Percentiles rank a stretch among this genome's conserved stretches.
Conservation (phyloP, 1,284 basidiomycete genomes). For the Coniferiporia sulphurascens region DNA sequence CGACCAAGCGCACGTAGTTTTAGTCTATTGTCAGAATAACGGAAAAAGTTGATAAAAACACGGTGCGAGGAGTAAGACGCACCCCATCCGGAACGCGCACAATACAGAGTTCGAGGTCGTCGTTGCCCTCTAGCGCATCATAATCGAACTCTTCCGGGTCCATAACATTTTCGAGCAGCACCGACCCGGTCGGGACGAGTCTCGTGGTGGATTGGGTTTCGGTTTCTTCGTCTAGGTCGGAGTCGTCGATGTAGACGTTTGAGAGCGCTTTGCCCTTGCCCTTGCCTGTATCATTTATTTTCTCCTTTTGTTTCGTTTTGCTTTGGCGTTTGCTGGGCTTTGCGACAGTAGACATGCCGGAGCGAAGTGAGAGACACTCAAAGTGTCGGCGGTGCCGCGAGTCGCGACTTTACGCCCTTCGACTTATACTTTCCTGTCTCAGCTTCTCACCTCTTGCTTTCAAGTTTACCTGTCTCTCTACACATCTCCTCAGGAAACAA, state of each 20-base stretch:
- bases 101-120: constrained; percentile 65
- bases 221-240: not conserved
- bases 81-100: constrained; percentile 64
- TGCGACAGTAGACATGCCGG: not conserved
- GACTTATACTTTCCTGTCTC: no score
- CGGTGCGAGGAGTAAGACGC: constrained; percentile 25
- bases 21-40: no score
- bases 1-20: no score
- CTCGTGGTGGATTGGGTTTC: not conserved
- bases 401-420: no score
- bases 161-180: constrained; percentile 35
- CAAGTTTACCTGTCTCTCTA: no score
- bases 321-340: not conserved
- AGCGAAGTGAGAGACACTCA: not conserved
- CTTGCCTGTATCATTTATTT: not conserved
- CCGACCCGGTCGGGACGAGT: constrained; percentile 38
- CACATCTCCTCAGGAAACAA: no score
- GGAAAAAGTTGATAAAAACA: no score
- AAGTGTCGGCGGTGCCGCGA: no score
- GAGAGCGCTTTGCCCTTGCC: not conserved
- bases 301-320: not conserved
- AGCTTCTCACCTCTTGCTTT: no score
- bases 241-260: not conserved
- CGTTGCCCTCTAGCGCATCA: constrained; percentile 48
- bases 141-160: constrained; percentile 61